phyloP scores from a whole-genome alignment of 345 rosid genomes.

The Salix udensis region DNA sequence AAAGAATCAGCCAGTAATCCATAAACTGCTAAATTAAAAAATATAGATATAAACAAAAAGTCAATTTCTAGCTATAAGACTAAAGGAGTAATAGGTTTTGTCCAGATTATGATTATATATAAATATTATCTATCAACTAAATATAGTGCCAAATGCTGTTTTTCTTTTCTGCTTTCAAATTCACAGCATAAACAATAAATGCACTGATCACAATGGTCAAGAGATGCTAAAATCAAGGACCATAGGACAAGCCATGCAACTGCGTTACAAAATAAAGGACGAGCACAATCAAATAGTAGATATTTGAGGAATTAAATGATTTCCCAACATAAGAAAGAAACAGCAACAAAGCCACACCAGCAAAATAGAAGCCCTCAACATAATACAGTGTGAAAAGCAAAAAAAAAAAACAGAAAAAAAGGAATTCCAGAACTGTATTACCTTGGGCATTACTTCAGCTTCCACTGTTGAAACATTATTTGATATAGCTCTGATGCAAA shows the following conservation, averaged over 20 bases:
- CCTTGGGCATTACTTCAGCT: constrained; percentile 94
- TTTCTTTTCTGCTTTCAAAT: background rate
- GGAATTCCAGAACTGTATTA: constrained; percentile 23
- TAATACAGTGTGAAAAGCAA: background rate
- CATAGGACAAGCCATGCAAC: background rate
- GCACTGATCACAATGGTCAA: background rate
- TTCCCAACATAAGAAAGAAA: background rate
- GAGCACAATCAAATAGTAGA: background rate
- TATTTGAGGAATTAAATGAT: background rate
- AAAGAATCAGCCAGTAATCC: constrained; percentile 4
- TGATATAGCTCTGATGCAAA: constrained; percentile 89
- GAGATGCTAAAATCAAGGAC: background rate
- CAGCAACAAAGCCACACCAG: background rate
- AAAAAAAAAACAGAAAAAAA: background rate
- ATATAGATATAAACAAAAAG: background rate
- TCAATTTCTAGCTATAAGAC: background rate
- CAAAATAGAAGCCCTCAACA: background rate
- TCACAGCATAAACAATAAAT: background rate
- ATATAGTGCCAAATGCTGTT: background rate
- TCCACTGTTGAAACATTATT: constrained; percentile 74
- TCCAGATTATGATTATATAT: background rate
- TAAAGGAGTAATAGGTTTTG: background rate
- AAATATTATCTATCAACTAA: background rate
- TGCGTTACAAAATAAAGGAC: background rate
- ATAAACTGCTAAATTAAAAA: background rate